Conservation (phyloP, 306 rosid genomes). For the Erythrophleum fordii region DNA sequence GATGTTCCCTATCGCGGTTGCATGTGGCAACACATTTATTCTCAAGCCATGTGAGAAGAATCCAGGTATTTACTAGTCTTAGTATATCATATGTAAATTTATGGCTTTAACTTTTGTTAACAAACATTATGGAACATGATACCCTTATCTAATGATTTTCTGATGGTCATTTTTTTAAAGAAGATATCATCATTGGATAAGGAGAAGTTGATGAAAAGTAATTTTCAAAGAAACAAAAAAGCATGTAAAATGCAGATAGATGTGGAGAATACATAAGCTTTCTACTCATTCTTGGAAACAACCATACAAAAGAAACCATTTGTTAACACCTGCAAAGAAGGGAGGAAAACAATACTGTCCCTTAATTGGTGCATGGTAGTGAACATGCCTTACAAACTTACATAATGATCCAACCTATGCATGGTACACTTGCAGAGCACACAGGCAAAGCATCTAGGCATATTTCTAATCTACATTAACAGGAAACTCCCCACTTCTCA, state of each 20-base stretch:
- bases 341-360: background rate
- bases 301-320: background rate
- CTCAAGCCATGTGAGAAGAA: conserved; percentile 75
- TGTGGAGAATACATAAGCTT: background rate
- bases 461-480: too few relatives aligned
- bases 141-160: conserved; percentile 1
- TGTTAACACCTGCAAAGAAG: background rate
- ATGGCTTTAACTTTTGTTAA: conserved; percentile 6
- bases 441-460: too few relatives aligned
- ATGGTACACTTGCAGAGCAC: background rate
- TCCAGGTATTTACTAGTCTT: conserved; percentile 54
- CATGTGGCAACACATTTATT: conserved; percentile 79
- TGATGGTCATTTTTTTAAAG: background rate
- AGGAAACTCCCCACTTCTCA: too few relatives aligned
- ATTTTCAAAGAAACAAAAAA: background rate
- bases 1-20: conserved; percentile 79
- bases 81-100: conserved; percentile 14
- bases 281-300: background rate
- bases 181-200: background rate
- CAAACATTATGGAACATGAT: background rate
- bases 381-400: background rate
- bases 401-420: background rate
- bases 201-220: background rate
- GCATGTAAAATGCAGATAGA: background rate
- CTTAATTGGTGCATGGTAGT: background rate